Conservation (phyloP, 2,329 filamentous ascomycete genomes). For the Fusarium bulbicola region DNA sequence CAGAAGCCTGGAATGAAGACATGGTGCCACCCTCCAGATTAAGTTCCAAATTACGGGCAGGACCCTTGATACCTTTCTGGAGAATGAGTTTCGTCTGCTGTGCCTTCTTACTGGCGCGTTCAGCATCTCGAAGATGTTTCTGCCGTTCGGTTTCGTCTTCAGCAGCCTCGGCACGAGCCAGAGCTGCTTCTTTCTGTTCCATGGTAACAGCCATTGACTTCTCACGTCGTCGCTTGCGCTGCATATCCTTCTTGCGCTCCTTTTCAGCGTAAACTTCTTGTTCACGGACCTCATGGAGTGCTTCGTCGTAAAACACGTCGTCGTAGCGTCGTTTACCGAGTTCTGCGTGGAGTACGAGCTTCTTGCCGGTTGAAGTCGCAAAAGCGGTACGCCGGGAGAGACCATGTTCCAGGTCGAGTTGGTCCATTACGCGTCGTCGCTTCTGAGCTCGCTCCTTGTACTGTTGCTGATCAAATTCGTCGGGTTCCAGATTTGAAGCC, state of each 20-base stretch:
- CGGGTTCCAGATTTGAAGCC: slow-evolving; percentile 56
- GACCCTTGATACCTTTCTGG: slow-evolving; percentile 86
- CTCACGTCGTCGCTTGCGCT: slow-evolving; percentile 92
- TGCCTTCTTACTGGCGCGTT: slow-evolving; percentile 91
- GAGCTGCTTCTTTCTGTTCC: slow-evolving; percentile 85
- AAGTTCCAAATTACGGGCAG: slow-evolving; percentile 73
- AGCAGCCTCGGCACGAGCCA: slow-evolving; percentile 79
- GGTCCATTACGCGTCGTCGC: slow-evolving; percentile 72
- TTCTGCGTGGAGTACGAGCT: slow-evolving; percentile 73
- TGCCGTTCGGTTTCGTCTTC: slow-evolving; percentile 84
- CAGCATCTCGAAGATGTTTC: slow-evolving; percentile 84
- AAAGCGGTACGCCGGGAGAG: slow-evolving; percentile 70
- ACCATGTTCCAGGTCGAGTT: slow-evolving; percentile 69
- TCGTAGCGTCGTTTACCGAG: slow-evolving; percentile 81
- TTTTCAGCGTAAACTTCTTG: slow-evolving; percentile 94
- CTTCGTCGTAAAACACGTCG: slow-evolving; percentile 79
- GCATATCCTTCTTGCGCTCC: slow-evolving; percentile 99
- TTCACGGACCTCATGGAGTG: slow-evolving; percentile 85
- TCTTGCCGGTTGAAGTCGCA: slow-evolving; percentile 65
- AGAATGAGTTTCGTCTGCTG: slow-evolving; percentile 88
- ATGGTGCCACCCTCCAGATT: slow-evolving; percentile 87
- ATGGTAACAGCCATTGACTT: slow-evolving; percentile 95
- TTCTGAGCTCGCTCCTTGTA: slow-evolving; percentile 70
- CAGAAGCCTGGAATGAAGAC: slow-evolving; percentile 81
- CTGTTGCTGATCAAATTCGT: slow-evolving; percentile 54